Percentiles rank a stretch among this genome's conserved stretches.
Conservation (phyloP, 202 grass and related monocot species). For the Bolboschoenoplectus hybrid region DNA sequence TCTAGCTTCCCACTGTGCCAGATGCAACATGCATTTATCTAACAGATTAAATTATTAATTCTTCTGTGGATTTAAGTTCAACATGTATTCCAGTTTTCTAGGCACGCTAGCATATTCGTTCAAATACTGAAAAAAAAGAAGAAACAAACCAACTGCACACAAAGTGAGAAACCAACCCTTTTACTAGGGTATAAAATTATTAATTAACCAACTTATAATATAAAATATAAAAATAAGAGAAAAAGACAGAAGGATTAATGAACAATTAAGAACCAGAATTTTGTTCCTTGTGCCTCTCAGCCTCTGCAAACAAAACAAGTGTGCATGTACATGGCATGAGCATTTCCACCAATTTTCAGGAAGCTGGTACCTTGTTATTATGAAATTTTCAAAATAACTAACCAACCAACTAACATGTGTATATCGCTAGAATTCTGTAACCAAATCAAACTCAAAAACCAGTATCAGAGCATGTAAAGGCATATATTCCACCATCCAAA, state of each 20-base stretch:
- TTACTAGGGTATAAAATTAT: background rate
- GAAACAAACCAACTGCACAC: conserved; percentile 3
- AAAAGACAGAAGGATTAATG: background rate
- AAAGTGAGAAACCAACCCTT: background rate
- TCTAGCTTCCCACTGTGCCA: background rate
- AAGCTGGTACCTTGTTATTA: conserved; percentile 5
- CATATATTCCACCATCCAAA: background rate
- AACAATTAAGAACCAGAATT: background rate
- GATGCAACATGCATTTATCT: background rate
- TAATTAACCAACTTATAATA: background rate
- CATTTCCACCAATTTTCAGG: conserved; percentile 26
- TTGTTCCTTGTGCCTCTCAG: background rate
- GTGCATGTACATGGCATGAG: conserved; percentile 3
- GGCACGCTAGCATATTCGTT: background rate
- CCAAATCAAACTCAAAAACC: conserved; percentile 26
- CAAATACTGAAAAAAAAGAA: background rate
- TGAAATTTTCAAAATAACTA: background rate
- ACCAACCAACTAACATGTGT: conserved; percentile 3
- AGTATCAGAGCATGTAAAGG: conserved; percentile 23
- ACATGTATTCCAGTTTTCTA: conserved; percentile 28
- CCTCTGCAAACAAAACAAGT: background rate
- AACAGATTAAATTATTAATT: background rate
- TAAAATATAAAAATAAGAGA: background rate
- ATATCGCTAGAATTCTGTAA: background rate
- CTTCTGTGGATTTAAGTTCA: background rate